A percentile compares a stretch with the other conserved stretches of the same genome.
Evolutionary conservation across 108 stramenopile species (phyloP).

Genomic region (Nannochloropsis gaditana): DNA sequence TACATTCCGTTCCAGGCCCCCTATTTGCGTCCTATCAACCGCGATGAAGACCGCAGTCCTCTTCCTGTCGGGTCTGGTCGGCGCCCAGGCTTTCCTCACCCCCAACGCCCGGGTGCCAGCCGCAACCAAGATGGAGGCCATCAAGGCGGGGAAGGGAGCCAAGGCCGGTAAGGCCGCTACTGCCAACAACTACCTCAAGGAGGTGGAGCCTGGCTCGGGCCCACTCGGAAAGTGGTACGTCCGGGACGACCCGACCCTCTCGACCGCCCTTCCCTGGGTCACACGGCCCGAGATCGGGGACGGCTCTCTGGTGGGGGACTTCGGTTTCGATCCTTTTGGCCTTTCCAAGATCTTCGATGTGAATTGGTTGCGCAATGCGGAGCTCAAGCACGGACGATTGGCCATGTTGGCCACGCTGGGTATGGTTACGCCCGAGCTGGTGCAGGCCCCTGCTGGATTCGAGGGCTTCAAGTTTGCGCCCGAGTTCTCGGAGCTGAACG

Average conservation of each 20-base stretch:
- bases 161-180: background rate
- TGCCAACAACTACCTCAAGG: conserved; percentile 55
- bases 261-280: conserved; percentile 46
- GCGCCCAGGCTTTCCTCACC: conserved; percentile 14
- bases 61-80: background rate
- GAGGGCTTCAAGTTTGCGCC: conserved; percentile 50
- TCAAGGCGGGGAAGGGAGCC: background rate
- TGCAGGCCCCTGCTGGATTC: conserved; percentile 50
- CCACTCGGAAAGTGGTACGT: conserved; percentile 23
- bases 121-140: background rate
- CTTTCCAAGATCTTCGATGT: conserved; percentile 44
- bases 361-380: conserved; percentile 60
- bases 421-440: conserved; percentile 70
- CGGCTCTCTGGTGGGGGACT: conserved; percentile 43
- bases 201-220: conserved; percentile 47
- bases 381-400: conserved; percentile 94
- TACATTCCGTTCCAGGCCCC: background rate
- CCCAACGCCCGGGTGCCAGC: background rate
- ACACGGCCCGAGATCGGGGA: conserved; percentile 44
- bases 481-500: conserved; percentile 55
- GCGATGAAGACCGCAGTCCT: conserved; percentile 8
- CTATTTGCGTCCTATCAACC: background rate
- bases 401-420: conserved; percentile 85
- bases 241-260: conserved; percentile 27
- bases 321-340: conserved; percentile 47